These are phyloP conservation scores for Cymbidium sinense DNA, from an alignment of 106 monocot species.

Conservation along the genomic window DNA sequence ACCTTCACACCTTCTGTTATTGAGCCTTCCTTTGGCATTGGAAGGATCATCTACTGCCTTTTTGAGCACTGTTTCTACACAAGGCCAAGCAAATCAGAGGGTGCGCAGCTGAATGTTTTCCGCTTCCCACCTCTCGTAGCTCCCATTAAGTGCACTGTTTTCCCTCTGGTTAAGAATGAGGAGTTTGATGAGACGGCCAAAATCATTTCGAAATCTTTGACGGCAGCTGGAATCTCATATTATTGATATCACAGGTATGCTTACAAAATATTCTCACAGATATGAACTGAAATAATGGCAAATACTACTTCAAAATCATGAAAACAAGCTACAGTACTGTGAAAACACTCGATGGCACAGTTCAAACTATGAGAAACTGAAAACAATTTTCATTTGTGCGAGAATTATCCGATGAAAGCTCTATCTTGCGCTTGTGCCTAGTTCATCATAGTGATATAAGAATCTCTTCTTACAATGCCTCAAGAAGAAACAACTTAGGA, in stretches of 20 bases:
- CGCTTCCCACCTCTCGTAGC: slow-evolving; percentile 79
- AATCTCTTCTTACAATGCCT: too few relatives aligned
- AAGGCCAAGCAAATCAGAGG: slow-evolving; percentile 59
- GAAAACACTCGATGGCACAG: too few relatives aligned
- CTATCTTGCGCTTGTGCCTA: too few relatives aligned
- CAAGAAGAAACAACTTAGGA: too few relatives aligned
- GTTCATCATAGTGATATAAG: too few relatives aligned
- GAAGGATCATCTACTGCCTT: slow-evolving; percentile 88
- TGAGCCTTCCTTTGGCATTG: slow-evolving; percentile 98
- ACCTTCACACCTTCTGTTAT: slow-evolving; percentile 94
- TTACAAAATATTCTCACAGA: background rate
- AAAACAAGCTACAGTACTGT: too few relatives aligned
- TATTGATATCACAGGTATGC: slow-evolving; percentile 85
- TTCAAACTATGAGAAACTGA: too few relatives aligned
- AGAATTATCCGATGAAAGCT: too few relatives aligned
- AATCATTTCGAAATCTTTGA: slow-evolving; percentile 56
- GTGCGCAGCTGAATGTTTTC: slow-evolving; percentile 87
- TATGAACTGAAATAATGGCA: too few relatives aligned
- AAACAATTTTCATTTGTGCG: too few relatives aligned
- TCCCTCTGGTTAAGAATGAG: slow-evolving; percentile 72
- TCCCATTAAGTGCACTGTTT: slow-evolving; percentile 91
- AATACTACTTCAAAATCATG: too few relatives aligned
- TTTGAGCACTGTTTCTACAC: slow-evolving; percentile 88
- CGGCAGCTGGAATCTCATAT: slow-evolving; percentile 72
- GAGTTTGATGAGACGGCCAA: slow-evolving; percentile 79